Percentiles rank a stretch among this genome's conserved stretches.
Conservation (phyloP, 805 yeast genomes). For the Millerozyma acaciae region DNA sequence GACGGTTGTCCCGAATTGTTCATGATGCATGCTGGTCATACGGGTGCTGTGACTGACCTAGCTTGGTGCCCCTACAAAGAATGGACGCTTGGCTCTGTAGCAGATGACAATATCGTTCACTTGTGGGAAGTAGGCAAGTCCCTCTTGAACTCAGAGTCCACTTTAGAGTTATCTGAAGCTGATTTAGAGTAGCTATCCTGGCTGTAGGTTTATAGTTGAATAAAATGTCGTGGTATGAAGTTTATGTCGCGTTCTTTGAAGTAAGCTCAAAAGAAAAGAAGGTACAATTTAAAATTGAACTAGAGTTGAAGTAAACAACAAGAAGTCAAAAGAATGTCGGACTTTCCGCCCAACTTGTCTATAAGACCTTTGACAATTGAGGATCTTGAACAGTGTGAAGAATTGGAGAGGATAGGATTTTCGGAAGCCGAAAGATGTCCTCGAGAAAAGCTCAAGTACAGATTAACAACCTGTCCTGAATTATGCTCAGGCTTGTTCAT, state of each 20-base stretch:
- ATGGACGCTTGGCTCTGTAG: conserved; percentile 70
- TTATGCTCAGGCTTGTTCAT: conserved; percentile 84
- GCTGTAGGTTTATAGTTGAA: too few relatives aligned
- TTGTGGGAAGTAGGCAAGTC: conserved; percentile 47
- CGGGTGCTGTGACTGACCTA: conserved; percentile 70
- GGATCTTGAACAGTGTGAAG: conserved; percentile 61
- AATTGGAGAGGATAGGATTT: conserved; percentile 67
- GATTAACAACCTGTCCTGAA: conserved; percentile 83
- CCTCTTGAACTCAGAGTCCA: conserved; percentile 19
- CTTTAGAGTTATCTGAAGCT: conserved; percentile 10
- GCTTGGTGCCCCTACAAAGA: conserved; percentile 67
- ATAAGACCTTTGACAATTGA: conserved; percentile 76
- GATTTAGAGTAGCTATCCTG: conserved; percentile 29
- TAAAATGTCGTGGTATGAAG: background rate
- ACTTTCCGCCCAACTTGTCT: conserved; percentile 44
- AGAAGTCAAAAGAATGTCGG: conserved; percentile 31
- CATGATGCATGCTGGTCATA: conserved; percentile 93
- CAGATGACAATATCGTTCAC: conserved; percentile 60
- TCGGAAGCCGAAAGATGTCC: conserved; percentile 67
- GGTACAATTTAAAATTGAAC: too few relatives aligned
- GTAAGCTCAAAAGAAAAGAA: too few relatives aligned
- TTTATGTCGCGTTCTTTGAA: background rate
- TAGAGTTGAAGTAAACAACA: too few relatives aligned
- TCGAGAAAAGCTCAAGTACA: conserved; percentile 56
- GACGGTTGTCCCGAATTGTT: conserved; percentile 87